Percentiles rank a stretch among this genome's conserved stretches.
Conservation (phyloP, 768 basidiomycete genomes). For the Mycena sanguinolenta region DNA sequence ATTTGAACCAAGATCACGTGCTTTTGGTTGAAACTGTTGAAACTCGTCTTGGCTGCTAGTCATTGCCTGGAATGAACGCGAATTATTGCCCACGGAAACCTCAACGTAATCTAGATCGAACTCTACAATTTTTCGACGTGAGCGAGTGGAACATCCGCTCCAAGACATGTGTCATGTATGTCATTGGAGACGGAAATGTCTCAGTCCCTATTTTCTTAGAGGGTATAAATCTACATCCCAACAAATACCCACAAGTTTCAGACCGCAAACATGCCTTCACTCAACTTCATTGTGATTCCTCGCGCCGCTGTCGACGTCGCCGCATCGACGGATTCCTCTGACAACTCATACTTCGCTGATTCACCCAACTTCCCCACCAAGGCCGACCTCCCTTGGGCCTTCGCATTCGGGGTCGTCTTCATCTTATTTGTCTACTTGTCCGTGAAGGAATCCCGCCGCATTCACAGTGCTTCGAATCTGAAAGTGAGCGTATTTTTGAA, state of each 20-base stretch:
- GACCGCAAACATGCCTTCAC: neutral
- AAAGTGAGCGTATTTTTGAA: neutral
- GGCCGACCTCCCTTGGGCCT: neutral
- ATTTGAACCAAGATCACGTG: slow-evolving; percentile 2
- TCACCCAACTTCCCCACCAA: neutral
- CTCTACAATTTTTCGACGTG: neutral
- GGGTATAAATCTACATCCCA: neutral
- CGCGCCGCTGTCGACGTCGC: neutral
- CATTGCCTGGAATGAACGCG: no score
- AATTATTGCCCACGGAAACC: neutral
- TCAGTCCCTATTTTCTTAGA: neutral
- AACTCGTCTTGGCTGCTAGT: neutral
- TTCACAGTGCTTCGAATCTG: neutral
- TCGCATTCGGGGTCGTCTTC: neutral
- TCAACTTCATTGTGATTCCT: neutral
- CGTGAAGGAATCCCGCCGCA: neutral
- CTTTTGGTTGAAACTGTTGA: neutral
- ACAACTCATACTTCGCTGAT: neutral
- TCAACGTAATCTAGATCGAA: neutral
- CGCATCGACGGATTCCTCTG: neutral
- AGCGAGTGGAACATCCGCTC: neutral
- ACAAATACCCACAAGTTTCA: neutral
- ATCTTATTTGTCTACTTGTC: neutral
- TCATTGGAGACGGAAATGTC: neutral
- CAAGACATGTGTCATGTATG: neutral